A percentile compares a stretch with the other conserved stretches of the same genome.
Conservation (phyloP, 2,329 filamentous ascomycete species). For the Teratosphaeria zuluensis region DNA sequence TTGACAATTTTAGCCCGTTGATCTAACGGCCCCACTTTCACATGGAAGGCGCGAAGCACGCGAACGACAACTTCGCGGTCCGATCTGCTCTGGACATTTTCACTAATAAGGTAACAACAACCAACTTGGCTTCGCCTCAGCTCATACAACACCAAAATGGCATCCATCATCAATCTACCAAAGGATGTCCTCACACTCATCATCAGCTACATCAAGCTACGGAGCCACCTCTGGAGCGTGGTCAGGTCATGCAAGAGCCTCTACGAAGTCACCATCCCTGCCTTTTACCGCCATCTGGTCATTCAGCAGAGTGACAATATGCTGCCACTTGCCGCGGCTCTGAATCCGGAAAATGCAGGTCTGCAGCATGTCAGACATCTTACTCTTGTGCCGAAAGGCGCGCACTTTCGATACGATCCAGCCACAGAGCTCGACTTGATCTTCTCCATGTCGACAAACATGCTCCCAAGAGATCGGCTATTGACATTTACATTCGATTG, state of each 20-base stretch:
- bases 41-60: background rate
- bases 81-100: background rate
- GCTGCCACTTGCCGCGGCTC: background rate
- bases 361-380: constrained; percentile 1
- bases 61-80: background rate
- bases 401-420: background rate
- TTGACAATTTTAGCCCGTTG: too few relatives aligned
- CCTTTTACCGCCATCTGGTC: background rate
- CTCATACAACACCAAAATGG: background rate
- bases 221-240: background rate
- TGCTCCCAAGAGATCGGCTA: background rate
- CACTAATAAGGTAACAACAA: background rate
- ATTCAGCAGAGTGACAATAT: background rate
- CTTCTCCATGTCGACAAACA: background rate
- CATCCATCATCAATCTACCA: background rate
- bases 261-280: background rate
- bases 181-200: background rate
- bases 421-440: background rate
- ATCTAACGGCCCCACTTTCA: background rate
- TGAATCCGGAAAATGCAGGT: background rate
- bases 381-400: background rate
- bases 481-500: background rate
- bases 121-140: background rate
- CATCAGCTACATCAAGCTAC: background rate
- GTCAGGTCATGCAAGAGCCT: background rate